Conservation (phyloP, 2,329 filamentous ascomycete genomes). For the Neonectria coccinea region DNA sequence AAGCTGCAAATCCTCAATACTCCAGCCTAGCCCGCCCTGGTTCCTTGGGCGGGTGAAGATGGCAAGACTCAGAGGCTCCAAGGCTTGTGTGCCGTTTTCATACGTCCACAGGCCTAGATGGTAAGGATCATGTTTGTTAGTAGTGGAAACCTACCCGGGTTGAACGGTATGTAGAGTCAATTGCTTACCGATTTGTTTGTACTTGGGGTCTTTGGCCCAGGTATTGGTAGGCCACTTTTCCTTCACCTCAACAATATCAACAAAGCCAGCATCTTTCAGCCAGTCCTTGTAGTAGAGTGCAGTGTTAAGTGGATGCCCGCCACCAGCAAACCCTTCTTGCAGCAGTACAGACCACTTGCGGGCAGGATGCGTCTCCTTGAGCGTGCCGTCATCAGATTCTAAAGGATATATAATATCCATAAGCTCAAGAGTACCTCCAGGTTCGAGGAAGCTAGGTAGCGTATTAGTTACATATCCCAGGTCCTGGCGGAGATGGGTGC, state of each 20-base stretch:
- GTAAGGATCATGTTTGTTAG: background rate
- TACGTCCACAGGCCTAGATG: background rate
- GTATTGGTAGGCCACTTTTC: constrained; percentile 27
- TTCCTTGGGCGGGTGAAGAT: constrained; percentile 5
- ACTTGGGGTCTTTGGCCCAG: constrained; percentile 29
- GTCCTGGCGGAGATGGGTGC: background rate
- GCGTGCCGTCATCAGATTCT: constrained; percentile 18
- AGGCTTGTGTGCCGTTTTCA: background rate
- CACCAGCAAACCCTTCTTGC: constrained; percentile 4
- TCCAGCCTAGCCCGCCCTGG: constrained; percentile 6
- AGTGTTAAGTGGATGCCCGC: constrained; percentile 11
- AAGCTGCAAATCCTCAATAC: background rate
- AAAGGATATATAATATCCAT: constrained; percentile 33
- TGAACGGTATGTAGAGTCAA: background rate
- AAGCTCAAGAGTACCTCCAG: constrained; percentile 27
- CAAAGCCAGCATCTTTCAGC: constrained; percentile 24
- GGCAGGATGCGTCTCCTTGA: constrained; percentile 4
- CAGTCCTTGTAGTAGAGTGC: constrained; percentile 25
- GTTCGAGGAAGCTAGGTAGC: constrained; percentile 1
- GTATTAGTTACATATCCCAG: background rate
- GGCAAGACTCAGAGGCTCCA: constrained; percentile 9
- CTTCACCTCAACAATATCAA: constrained; percentile 14
- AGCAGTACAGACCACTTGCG: constrained; percentile 26
- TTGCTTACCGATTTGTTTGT: constrained; percentile 35
- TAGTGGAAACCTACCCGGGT: too few species aligned